phyloP scores from a whole-genome alignment of 2,329 filamentous ascomycete species.

The Gaeumannomyces tritici region DNA sequence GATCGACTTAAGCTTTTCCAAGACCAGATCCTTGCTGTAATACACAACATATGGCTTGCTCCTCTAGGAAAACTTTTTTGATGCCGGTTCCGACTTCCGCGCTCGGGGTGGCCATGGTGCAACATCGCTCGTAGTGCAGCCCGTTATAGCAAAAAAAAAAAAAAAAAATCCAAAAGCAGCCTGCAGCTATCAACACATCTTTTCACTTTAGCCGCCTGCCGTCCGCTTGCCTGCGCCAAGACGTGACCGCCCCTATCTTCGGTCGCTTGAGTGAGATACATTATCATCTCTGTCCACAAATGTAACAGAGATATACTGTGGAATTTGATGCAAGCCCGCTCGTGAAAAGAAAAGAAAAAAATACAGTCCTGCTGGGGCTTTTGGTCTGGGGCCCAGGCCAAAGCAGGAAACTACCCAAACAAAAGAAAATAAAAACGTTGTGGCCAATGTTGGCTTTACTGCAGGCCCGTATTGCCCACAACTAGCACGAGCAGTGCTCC shows the following conservation, averaged over 20 bases:
- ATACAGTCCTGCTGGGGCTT: not conserved
- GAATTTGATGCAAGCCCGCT: not conserved
- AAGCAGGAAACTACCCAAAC: no score
- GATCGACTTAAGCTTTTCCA: no score
- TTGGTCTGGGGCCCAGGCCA: not conserved
- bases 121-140: not conserved
- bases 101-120: no score
- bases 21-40: no score
- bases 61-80: no score
- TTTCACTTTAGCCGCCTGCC: not conserved
- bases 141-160: not conserved
- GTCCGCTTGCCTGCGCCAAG: not conserved
- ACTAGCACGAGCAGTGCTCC: slow-evolving; percentile 44
- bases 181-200: not conserved
- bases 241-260: not conserved
- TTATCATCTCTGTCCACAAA: not conserved
- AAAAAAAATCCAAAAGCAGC: not conserved
- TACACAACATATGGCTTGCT: no score
- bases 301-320: not conserved
- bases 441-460: not conserved
- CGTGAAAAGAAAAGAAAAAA: not conserved
- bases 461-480: slow-evolving; percentile 23
- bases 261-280: not conserved
- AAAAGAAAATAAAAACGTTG: not conserved
- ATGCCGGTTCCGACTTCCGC: no score